Evolutionary conservation across 2,329 filamentous ascomycete genomes (phyloP), one percentile per base, ranked within the genome.

Genomic region (Tolypocladium ovalisporum): DNA sequence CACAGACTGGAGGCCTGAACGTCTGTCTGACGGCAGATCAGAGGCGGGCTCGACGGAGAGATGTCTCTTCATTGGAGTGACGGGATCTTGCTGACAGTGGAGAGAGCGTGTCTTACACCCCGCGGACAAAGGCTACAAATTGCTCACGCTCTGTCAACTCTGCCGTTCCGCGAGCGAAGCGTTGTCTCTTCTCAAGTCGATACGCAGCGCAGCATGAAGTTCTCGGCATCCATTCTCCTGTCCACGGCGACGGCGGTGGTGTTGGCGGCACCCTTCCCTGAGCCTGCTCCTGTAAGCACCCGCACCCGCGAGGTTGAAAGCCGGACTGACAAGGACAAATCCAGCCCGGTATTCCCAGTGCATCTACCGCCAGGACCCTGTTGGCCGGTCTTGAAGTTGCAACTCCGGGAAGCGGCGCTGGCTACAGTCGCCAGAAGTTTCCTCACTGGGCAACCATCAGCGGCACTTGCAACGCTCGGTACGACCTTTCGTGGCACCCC

Each of bases 381-480:
- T 81, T 91, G 37, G 75, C 75, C 2, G 72, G 68, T 34, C 74
- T 91, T 55, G 83, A 79, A 0, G 84, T 88, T 22, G 75, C 76
- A 4, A 71, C 79, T 0, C 73, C 79, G 47, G 79, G 78, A 39
- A 77, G 82, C 54, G 77, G 80, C 52, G 74, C 72, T 59, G 75
- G 75, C 24, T 90, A 91, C 72, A 74, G 79, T 58, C 85, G 89
- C 55, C 79, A 82, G 64, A 72, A 85, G 55, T 92, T 92, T 73
- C 85, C 84, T 2, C 83, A 85, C 71, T 91, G 88, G 88, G 81
- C 79, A 63, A 85, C 82, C 35, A 79, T 85, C 64, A 74, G 71
- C 17, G 87, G 86, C 10, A 71, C 73, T 6, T 94, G 89, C 79
- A 85, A 90, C 73, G 88, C 88, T 24, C 76, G 80, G 76, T 78